Base-by-base conservation (phyloP, 1,284 basidiomycete genomes). In the Rhodofomes roseus region DNA sequence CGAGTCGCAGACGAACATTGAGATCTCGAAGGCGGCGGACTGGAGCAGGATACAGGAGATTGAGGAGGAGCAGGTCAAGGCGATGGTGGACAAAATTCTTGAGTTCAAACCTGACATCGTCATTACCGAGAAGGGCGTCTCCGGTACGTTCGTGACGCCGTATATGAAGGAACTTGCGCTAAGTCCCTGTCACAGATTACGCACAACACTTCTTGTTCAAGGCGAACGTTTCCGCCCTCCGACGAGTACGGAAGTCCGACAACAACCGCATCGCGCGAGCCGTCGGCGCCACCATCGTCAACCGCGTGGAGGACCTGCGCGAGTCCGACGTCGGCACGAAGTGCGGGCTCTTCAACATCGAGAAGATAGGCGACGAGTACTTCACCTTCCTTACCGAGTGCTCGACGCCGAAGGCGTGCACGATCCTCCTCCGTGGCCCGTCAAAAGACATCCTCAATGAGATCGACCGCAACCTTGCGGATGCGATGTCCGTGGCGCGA, bases 281-380 rank as follows among this genome's bases (percentile, higher is more conserved):
- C 1, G 90, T 94, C 34, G 96, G 96, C 37, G 96, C 95, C 0
- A 98, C 95, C 25, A 98, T 99, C 72, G 93, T 99, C 64, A 98
- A 99, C 79, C 87, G 96, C 27, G 84, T 97, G 48, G 97, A 99
- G 70, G 96, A 99, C 74, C 80, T 99, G 27, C 86, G 95, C 25
- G 96, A 96, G 63, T 77, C 85, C 4, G 96, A 99, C 71, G 82
- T 99, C 57, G 97, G 96, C 18, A 96, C 94, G 0, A 78, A 89
- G 60, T 99, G 96, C 70, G 96, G 97, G 11, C 80, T 97, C 5
- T 99, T 99, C 83, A 81, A 97, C 75, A 87, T 98, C 62, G 95
- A 98, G 74, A 98, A 99, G 77, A 89, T 99, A 22, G 96, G 96
- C 29, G 96, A 99, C 76, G 96, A 98, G 90, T 97, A 98, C 81